Conservation (phyloP, 2,329 filamentous ascomycete species). For the Davidsoniella virescens region DNA sequence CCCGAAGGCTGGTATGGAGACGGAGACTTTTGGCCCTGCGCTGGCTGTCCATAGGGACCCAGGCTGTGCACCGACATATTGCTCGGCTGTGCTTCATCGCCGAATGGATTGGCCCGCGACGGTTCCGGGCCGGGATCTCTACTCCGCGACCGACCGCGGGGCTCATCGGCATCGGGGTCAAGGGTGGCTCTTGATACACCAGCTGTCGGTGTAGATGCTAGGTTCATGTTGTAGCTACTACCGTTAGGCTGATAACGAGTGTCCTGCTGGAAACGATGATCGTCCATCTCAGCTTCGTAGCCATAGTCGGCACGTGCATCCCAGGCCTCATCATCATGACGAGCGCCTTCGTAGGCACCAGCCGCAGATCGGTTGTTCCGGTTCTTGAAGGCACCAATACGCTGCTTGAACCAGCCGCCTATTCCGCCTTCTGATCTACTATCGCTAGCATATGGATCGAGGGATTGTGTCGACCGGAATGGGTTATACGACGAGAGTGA, state of each 20-base stretch:
- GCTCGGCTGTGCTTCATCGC: conserved; percentile 48
- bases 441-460: conserved; percentile 30
- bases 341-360: conserved; percentile 51
- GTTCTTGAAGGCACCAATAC: conserved; percentile 46
- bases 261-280: conserved; percentile 8
- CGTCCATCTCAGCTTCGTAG: conserved; percentile 16
- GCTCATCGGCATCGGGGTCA: conserved; percentile 10
- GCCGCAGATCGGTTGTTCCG: conserved; percentile 48
- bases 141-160: conserved; percentile 24
- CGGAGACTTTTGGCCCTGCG: conserved; percentile 18
- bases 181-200: conserved; percentile 17
- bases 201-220: conserved; percentile 23
- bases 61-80: conserved; percentile 50
- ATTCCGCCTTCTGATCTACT: conserved; percentile 25
- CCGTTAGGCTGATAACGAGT: conserved; percentile 20
- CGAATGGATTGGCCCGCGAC: conserved; percentile 47
- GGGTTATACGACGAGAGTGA: conserved; percentile 53
- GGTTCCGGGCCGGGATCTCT: conserved; percentile 26
- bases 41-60: conserved; percentile 37
- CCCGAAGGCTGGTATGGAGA: conserved; percentile 15
- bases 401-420: conserved; percentile 53
- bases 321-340: conserved; percentile 62
- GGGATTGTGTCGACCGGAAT: conserved; percentile 37
- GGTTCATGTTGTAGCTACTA: conserved; percentile 33
- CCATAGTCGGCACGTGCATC: conserved; percentile 56